Percentiles rank a stretch among this genome's conserved stretches.
phyloP scores from a whole-genome alignment of 1,284 basidiomycete species.

The Irpex sp. region DNA sequence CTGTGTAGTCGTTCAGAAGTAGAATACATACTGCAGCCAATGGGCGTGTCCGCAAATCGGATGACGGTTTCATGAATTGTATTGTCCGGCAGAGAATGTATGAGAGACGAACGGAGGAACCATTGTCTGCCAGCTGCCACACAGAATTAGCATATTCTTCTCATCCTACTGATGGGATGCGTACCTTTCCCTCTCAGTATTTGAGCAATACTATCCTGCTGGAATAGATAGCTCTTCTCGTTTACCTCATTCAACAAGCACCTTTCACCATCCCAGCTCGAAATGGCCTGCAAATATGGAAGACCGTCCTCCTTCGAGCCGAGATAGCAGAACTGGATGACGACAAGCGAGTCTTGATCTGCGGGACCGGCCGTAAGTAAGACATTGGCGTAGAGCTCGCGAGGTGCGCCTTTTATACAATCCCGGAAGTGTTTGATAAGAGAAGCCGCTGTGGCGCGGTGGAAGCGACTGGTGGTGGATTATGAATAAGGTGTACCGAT shows the following conservation, averaged over 20 bases:
- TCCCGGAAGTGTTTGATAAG: constrained; percentile 90
- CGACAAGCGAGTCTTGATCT: constrained; percentile 75
- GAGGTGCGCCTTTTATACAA: constrained; percentile 82
- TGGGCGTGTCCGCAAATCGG: constrained; percentile 74
- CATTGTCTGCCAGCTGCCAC: constrained; percentile 70
- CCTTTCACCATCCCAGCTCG: constrained; percentile 78
- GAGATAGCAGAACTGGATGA: constrained; percentile 86
- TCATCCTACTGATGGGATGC: constrained; percentile 12
- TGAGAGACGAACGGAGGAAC: constrained; percentile 81
- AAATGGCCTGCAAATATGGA: constrained; percentile 75
- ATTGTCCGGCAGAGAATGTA: constrained; percentile 78
- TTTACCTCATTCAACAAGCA: constrained; percentile 85
- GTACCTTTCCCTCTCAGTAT: constrained; percentile 75
- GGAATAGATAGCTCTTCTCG: constrained; percentile 81
- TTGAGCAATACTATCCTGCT: constrained; percentile 88
- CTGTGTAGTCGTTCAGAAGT: not conserved
- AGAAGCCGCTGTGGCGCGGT: constrained; percentile 76
- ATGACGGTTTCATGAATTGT: constrained; percentile 78
- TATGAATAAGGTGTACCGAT: not conserved
- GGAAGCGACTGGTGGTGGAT: constrained; percentile 60
- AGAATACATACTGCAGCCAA: constrained; percentile 76
- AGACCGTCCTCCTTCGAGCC: constrained; percentile 72
- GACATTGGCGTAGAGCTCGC: constrained; percentile 84
- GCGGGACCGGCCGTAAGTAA: constrained; percentile 84
- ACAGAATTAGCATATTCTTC: not conserved